phyloP scores from a whole-genome alignment of 257 asterid genomes.

The Nicotiana tabacum region DNA sequence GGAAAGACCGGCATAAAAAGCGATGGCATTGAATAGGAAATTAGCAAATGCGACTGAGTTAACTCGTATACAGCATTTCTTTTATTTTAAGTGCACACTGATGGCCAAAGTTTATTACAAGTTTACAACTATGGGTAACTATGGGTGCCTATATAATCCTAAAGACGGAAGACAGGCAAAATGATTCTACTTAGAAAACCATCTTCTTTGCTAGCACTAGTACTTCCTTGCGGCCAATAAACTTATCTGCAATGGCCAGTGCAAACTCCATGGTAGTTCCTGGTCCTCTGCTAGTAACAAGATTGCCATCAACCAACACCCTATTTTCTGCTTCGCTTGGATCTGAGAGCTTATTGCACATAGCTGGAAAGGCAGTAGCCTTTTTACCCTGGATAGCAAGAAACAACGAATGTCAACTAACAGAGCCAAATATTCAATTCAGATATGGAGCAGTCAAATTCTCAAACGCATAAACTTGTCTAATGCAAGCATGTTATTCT shows the following conservation, averaged over 20 bases:
- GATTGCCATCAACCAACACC: slow-evolving; percentile 87
- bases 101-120: background rate
- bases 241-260: slow-evolving; percentile 61
- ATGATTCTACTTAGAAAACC: slow-evolving; percentile 30
- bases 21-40: background rate
- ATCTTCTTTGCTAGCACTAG: slow-evolving; percentile 62
- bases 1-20: background rate
- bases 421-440: background rate
- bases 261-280: slow-evolving; percentile 92
- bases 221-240: slow-evolving; percentile 60
- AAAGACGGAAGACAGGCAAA: background rate
- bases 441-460: background rate
- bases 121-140: background rate
- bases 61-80: background rate
- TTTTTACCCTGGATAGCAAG: slow-evolving; percentile 67
- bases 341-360: slow-evolving; percentile 76
- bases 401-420: background rate
- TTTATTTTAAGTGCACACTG: background rate
- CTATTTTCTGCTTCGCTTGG: slow-evolving; percentile 69
- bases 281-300: slow-evolving; percentile 89
- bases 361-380: slow-evolving; percentile 89
- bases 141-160: background rate
- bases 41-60: background rate
- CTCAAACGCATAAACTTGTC: background rate
- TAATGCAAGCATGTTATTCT: background rate